These are phyloP conservation scores for Hypocrella siamensis DNA, from an alignment of 2,329 filamentous ascomycete genomes.

Conservation along the genomic window DNA sequence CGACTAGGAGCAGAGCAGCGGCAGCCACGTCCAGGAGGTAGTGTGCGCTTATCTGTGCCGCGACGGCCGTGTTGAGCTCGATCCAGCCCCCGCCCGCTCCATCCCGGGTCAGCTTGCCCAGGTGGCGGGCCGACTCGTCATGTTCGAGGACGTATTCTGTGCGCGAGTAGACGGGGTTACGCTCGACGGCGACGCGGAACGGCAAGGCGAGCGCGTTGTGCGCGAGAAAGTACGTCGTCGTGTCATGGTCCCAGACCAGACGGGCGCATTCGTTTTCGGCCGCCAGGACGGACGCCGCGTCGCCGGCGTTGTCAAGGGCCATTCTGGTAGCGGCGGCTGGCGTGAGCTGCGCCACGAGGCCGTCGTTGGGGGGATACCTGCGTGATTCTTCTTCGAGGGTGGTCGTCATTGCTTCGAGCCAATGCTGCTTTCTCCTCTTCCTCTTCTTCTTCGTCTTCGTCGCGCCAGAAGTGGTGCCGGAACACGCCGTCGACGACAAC, in stretches of 20 bases:
- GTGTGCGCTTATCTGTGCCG: conserved; percentile 41
- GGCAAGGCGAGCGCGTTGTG: conserved; percentile 48
- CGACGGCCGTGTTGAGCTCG: conserved; percentile 45
- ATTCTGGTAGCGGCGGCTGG: conserved; percentile 48
- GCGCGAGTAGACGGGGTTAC: conserved; percentile 41
- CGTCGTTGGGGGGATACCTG: conserved; percentile 39
- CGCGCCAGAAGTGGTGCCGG: conserved; percentile 3
- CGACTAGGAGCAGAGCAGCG: conserved; percentile 42
- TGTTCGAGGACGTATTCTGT: conserved; percentile 52
- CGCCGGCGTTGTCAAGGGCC: conserved; percentile 43
- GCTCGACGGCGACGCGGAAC: conserved; percentile 43
- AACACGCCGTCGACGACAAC: background rate
- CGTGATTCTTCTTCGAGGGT: conserved; percentile 36
- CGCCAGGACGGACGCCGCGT: conserved; percentile 41
- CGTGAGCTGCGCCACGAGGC: conserved; percentile 53
- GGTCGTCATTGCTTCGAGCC: conserved; percentile 44
- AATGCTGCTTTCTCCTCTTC: too few species aligned
- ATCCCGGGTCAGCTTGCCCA: conserved; percentile 45
- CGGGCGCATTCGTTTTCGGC: conserved; percentile 55
- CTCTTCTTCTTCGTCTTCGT: background rate
- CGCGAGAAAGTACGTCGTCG: conserved; percentile 41
- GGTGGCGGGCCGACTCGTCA: conserved; percentile 42
- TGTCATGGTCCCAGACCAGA: conserved; percentile 56
- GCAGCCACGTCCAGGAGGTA: conserved; percentile 49
- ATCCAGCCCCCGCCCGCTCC: conserved; percentile 42